Percentiles rank a stretch among this genome's conserved stretches.
Conservation (phyloP, 1,284 basidiomycete genomes). For the Cryptococcus sp. region DNA sequence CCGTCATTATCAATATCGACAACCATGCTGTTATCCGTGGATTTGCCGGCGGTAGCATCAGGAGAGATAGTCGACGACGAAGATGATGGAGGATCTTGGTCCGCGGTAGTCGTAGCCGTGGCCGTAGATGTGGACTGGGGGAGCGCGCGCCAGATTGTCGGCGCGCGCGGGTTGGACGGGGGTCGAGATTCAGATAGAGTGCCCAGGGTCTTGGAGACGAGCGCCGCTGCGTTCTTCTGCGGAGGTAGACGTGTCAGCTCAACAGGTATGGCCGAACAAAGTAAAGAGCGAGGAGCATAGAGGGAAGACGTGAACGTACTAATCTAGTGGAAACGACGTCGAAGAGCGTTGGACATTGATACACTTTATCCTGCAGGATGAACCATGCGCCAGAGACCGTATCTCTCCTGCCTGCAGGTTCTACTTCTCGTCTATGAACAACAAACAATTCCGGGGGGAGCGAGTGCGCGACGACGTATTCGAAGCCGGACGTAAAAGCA, state of each 20-base stretch:
- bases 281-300: background rate
- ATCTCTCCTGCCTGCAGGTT: constrained; percentile 23
- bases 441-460: constrained; percentile 45
- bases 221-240: constrained; percentile 36
- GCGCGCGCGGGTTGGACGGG: constrained; percentile 43
- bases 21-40: no score
- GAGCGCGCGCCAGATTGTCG: constrained; percentile 38
- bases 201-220: constrained; percentile 40
- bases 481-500: constrained; percentile 42
- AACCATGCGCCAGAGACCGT: constrained; percentile 40
- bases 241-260: background rate
- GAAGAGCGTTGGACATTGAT: constrained; percentile 44
- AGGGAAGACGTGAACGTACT: constrained; percentile 21
- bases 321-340: constrained; percentile 38
- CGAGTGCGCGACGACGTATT: constrained; percentile 47
- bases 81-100: no score
- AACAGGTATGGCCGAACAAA: no score
- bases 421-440: constrained; percentile 42
- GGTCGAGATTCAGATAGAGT: constrained; percentile 37
- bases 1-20: no score
- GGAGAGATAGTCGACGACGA: no score
- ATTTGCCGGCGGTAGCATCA: no score
- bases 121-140: constrained; percentile 17
- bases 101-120: background rate
- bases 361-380: constrained; percentile 45